Evolutionary conservation across 1,284 basidiomycete genomes (phyloP), one percentile per base, ranked within the genome.

Genomic region (Cutaneotrichosporon sp.): DNA sequence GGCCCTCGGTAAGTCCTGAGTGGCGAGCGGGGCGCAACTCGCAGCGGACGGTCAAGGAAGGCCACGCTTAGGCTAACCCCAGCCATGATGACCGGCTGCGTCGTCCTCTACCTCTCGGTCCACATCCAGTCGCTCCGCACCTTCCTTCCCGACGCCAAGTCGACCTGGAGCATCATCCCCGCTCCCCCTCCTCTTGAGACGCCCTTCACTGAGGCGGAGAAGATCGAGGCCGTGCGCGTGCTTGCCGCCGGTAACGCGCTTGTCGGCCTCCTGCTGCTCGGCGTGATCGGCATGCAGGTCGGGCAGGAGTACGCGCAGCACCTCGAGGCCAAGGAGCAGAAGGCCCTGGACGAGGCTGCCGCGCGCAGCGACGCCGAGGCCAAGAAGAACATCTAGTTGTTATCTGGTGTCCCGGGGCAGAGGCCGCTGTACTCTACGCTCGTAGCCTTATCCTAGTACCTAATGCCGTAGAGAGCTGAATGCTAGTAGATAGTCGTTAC

Each of bases 271-370:
- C 89, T 89, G 74, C 72, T 74, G 2, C 22, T 80, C 53, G 80
- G 79, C 34, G 71, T 80, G n/a, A 72, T 79, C 60, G 69, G 69
- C 65, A 75, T 72, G 70, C 81, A 94, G 89, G 87, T 86, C 56
- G 92, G 92, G 33, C 91, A 94, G 75, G 90, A 91, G 81, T 94
- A 90, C 76, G 90, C 90, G 36, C 82, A 83, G 66, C 86, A 89
- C 33, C 67, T 84, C 53, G 91, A 92, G 74, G 83, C 81, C 58
- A 84, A 81, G 65, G 85, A 87, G 67, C 72, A 87, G 67, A 83
- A 83, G 36, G 83, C 81, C 64, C 62, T 84, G 53, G 82, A 84
- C 63, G 77, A 71, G 50, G 47, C 38, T 42, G 65, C 66, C 52
- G 66, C 61, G 18, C 58, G 54, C 47, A 53, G 22, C 22, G 64